phyloP scores from a whole-genome alignment of 371 early-diverging fungal species.

The Enterocytospora artemiae region DNA sequence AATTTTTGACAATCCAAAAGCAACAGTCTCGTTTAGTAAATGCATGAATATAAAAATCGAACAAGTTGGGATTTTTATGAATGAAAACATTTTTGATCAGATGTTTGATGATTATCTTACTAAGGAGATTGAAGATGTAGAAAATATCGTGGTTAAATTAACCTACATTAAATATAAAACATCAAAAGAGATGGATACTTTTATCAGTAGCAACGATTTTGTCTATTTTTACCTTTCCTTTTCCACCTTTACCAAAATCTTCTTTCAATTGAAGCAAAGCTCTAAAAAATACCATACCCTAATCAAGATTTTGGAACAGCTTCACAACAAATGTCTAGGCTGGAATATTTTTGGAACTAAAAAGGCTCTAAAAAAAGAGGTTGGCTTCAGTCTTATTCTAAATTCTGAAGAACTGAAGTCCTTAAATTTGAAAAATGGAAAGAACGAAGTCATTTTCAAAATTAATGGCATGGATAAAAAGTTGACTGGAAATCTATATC shows the following conservation, averaged over 20 bases:
- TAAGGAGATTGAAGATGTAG: constrained; percentile 22
- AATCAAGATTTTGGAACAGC: constrained; percentile 35
- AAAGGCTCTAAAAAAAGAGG: constrained; percentile 52
- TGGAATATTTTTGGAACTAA: constrained; percentile 51
- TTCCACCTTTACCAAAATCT: constrained; percentile 31
- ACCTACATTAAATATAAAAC: constrained; percentile 2
- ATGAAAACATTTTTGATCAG: not conserved
- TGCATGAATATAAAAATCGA: constrained; percentile 30
- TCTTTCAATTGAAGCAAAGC: constrained; percentile 32
- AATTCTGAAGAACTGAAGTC: constrained; percentile 58
- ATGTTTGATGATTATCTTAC: constrained; percentile 30
- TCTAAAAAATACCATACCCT: constrained; percentile 23
- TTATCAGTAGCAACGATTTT: constrained; percentile 1
- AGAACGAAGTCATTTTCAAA: constrained; percentile 75
- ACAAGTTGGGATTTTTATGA: too few species aligned
- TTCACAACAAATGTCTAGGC: constrained; percentile 40
- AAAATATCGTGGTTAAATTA: constrained; percentile 13
- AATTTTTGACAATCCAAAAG: not conserved
- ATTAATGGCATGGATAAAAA: constrained; percentile 62
- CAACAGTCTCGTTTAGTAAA: constrained; percentile 20
- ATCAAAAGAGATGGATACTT: constrained; percentile 29
- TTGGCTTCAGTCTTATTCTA: constrained; percentile 43
- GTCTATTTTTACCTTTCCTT: constrained; percentile 36
- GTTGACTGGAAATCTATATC: constrained; percentile 69
- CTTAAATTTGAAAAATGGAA: constrained; percentile 70